Evolutionary conservation across 1,284 basidiomycete species (phyloP), one percentile per base, ranked within the genome.

Genomic region (Boletus smithii): DNA sequence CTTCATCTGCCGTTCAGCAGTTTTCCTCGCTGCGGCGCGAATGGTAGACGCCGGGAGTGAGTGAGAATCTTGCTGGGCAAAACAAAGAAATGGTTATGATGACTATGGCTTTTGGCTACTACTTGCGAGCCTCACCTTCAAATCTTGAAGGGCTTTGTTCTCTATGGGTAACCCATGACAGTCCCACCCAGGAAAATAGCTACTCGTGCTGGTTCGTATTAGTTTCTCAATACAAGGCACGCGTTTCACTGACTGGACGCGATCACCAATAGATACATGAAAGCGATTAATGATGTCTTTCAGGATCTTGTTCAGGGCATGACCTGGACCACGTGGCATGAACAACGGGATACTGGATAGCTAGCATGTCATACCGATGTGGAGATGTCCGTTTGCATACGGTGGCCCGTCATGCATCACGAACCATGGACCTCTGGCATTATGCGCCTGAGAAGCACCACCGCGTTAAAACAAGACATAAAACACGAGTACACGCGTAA

Each of bases 161-260:
- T 97, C 94, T 54, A 99, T 97, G 0, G 97, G 97, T 14, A 99
- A 79, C 2, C 97, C 97, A 62, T 99, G 97, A 62, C 95, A 99
- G 64, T 99, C 97, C 93, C 94, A 99, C 5, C 97, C 97, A 23
- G 97, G 95, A 31, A 89, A 70, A 68, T 94, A 98, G 60, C 93
- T 97, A 50, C 35, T 16, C 38, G 42, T 33, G 48, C 50, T 22
- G 29, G 26, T 31, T 40, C 4, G 8, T 10, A 20, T 59, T 16
- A 60, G 44, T 36, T 38, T 34, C 44, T 42, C 2, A 29, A 39
- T 22, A 30, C 11, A 32, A 31, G 10, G 1, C 8, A 43, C 31
- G 27, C 37, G 46, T 30, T 38, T 41, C 33, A 53, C 87, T 65
- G 54, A 95, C 91, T 95, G 85, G 23, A 99, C 87, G 53, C 81